phyloP scores from a whole-genome alignment of 495 filamentous ascomycete genomes.

The Xylona heveae region DNA sequence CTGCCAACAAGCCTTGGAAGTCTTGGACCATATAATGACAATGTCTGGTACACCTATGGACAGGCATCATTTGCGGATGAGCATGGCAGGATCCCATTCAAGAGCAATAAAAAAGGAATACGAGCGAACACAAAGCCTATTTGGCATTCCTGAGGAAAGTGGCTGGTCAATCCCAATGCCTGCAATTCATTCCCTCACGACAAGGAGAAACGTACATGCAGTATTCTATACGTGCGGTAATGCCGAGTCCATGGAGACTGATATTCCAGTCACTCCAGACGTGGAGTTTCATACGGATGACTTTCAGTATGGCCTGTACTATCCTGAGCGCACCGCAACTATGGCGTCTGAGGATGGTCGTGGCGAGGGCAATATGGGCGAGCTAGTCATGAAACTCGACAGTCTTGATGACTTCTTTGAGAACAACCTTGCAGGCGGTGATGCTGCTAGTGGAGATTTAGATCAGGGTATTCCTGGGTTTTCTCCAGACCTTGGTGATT shows the following conservation, averaged over 20 bases:
- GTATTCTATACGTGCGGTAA: conserved; percentile 77
- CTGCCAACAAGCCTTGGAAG: conserved; percentile 73
- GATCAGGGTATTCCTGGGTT: conserved; percentile 40
- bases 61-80: conserved; percentile 87
- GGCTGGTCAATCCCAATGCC: conserved; percentile 95
- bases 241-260: conserved; percentile 29
- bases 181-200: conserved; percentile 64
- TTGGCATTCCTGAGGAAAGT: conserved; percentile 86
- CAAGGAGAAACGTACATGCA: conserved; percentile 81
- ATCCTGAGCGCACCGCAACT: conserved; percentile 62
- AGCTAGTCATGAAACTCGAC: conserved; percentile 76
- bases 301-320: conserved; percentile 53
- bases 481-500: conserved; percentile 41
- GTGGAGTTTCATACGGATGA: conserved; percentile 87
- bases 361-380: conserved; percentile 53
- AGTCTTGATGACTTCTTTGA: conserved; percentile 94
- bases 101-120: conserved; percentile 80
- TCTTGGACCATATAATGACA: conserved; percentile 84
- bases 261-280: conserved; percentile 53
- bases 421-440: conserved; percentile 26
- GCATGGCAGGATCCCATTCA: conserved; percentile 68
- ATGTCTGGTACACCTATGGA: conserved; percentile 88
- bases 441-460: conserved; percentile 28
- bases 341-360: conserved; percentile 81
- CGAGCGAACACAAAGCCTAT: conserved; percentile 79